Evolutionary conservation across 2,329 filamentous ascomycete species (phyloP).

Genomic region (Xenoacremonium recifei): DNA sequence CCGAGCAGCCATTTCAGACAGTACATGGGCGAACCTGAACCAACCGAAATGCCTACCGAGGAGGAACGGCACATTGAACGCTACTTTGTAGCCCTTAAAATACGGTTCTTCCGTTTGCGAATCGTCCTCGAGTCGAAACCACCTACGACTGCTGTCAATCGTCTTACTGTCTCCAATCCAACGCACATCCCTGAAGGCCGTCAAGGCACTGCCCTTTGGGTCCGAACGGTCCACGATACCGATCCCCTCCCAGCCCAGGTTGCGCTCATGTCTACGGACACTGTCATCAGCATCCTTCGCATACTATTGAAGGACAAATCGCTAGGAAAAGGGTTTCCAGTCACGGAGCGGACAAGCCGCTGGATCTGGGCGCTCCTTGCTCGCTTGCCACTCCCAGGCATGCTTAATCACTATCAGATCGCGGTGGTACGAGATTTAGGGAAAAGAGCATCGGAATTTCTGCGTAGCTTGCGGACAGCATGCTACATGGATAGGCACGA

Average conservation of each 20-base stretch:
- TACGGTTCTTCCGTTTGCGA: constrained; percentile 66
- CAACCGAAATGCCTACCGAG: constrained; percentile 21
- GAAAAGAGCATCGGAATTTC: constrained; percentile 71
- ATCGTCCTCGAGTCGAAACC: constrained; percentile 55
- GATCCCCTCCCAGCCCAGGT: constrained; percentile 60
- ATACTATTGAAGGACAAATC: constrained; percentile 65
- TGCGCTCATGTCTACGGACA: constrained; percentile 64
- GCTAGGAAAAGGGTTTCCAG: constrained; percentile 55
- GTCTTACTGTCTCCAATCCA: constrained; percentile 53
- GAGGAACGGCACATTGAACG: constrained; percentile 53
- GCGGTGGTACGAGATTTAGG: constrained; percentile 76
- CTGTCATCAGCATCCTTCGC: constrained; percentile 64
- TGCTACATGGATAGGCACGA: too few relatives aligned
- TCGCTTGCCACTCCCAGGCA: constrained; percentile 69
- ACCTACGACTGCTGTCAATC: constrained; percentile 49
- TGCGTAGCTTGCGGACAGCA: too few relatives aligned
- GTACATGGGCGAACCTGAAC: constrained; percentile 27
- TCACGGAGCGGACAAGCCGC: constrained; percentile 66
- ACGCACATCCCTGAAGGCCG: constrained; percentile 54
- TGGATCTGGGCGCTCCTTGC: constrained; percentile 88
- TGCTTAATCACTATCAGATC: constrained; percentile 73
- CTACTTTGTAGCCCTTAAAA: constrained; percentile 66
- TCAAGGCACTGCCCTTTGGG: constrained; percentile 52
- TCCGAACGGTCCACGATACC: constrained; percentile 46
- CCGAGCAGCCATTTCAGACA: constrained; percentile 37